phyloP scores from a whole-genome alignment of 2,329 filamentous ascomycete genomes.

The Zymoseptoria ardabiliae region DNA sequence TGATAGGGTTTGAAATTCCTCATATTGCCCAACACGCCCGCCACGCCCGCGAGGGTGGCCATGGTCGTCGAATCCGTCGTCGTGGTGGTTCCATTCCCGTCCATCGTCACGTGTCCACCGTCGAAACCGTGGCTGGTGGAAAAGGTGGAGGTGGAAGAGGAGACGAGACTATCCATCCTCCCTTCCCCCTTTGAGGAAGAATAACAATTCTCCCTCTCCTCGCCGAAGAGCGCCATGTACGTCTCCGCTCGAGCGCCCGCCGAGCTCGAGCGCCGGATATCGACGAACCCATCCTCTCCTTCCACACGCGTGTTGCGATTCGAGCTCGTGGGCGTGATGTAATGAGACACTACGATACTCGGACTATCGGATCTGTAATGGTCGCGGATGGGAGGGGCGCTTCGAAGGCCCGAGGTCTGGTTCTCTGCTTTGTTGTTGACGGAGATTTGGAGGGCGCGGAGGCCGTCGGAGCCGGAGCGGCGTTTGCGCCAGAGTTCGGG shows the following conservation, averaged over 20 bases:
- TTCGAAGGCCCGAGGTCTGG: neutral
- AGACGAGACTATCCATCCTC: neutral
- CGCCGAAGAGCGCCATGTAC: neutral
- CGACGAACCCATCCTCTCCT: neutral
- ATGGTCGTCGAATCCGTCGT: constrained; percentile 17
- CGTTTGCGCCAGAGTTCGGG: neutral
- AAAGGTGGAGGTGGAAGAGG: neutral
- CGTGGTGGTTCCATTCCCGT: constrained; percentile 6
- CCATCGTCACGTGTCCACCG: constrained; percentile 5
- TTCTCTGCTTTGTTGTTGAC: neutral
- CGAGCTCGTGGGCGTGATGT: constrained; percentile 24
- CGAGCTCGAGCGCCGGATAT: neutral
- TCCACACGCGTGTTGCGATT: neutral
- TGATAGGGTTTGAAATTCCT: constrained; percentile 17
- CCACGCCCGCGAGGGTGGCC: constrained; percentile 1
- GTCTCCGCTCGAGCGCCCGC: neutral
- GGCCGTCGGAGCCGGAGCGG: neutral
- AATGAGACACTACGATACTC: constrained; percentile 28
- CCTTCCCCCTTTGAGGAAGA: neutral
- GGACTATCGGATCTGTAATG: constrained; percentile 5
- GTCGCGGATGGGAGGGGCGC: neutral
- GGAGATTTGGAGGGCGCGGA: neutral
- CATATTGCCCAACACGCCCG: neutral
- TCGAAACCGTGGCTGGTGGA: neutral
- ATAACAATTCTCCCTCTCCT: neutral